Conservation (phyloP, 768 basidiomycete species). For the Trichaptum fuscoviolaceum region DNA sequence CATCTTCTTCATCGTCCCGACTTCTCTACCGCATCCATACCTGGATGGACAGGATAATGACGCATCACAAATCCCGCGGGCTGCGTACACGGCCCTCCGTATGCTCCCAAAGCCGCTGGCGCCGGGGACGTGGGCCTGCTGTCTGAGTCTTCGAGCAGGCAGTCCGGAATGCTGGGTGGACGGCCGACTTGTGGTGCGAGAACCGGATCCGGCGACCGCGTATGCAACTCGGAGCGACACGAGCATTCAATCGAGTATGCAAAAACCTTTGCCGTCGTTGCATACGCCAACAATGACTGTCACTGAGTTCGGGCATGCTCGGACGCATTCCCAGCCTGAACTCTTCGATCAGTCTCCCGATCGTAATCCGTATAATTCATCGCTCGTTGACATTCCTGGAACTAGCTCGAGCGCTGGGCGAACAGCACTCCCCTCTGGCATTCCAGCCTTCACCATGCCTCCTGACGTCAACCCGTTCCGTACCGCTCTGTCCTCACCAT, state of each 20-base stretch:
- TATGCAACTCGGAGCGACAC: neutral
- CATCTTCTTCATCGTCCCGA: neutral
- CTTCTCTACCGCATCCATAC: neutral
- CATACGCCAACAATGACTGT: neutral
- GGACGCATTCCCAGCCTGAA: neutral
- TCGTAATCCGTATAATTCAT: neutral
- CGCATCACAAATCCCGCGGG: neutral
- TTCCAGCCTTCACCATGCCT: neutral
- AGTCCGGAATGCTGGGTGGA: neutral
- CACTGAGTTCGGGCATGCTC: neutral
- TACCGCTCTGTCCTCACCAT: neutral
- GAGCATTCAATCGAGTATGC: neutral
- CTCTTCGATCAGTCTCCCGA: neutral
- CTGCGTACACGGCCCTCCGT: neutral
- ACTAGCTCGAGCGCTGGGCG: neutral
- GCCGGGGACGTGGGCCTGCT: neutral
- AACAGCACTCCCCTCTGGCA: neutral
- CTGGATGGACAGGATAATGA: neutral
- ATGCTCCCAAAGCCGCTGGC: neutral
- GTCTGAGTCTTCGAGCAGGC: neutral
- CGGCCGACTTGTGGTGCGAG: neutral
- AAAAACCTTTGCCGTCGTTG: neutral
- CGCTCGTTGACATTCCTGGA: neutral
- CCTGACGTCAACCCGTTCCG: neutral
- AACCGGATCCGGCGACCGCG: neutral